phyloP scores from a whole-genome alignment of 257 asterid species.

The Coffea eugenioides region DNA sequence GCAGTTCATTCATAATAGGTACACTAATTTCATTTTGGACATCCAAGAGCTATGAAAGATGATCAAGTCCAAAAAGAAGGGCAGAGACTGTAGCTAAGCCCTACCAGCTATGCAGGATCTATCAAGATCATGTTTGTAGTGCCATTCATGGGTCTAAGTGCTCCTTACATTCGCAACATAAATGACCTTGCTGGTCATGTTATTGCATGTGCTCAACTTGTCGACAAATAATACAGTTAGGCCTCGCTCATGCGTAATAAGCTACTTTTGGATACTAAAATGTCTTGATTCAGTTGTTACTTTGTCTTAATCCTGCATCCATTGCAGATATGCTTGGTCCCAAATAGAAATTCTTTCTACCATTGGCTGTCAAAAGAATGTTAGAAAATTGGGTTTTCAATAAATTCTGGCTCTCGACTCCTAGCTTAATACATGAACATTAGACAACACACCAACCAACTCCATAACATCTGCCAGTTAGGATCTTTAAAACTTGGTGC shows the following conservation, averaged over 20 bases:
- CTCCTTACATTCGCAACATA: not conserved
- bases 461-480: not conserved
- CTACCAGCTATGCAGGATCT: not conserved
- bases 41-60: not conserved
- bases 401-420: not conserved
- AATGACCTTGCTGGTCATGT: not conserved
- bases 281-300: not conserved
- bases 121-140: not conserved
- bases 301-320: not conserved
- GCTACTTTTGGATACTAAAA: not conserved
- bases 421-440: not conserved
- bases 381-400: not conserved
- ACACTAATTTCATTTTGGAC: not conserved
- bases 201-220: not conserved
- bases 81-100: not conserved
- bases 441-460: not conserved
- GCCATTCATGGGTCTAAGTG: not conserved
- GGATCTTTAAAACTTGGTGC: not conserved
- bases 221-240: not conserved
- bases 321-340: not conserved
- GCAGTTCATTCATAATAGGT: not conserved
- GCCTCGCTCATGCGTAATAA: not conserved
- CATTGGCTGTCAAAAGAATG: not conserved
- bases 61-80: not conserved
- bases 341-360: not conserved